Evolutionary conservation across 169 alveolate species (phyloP).

Genomic region (Cryptosporidium sp.): DNA sequence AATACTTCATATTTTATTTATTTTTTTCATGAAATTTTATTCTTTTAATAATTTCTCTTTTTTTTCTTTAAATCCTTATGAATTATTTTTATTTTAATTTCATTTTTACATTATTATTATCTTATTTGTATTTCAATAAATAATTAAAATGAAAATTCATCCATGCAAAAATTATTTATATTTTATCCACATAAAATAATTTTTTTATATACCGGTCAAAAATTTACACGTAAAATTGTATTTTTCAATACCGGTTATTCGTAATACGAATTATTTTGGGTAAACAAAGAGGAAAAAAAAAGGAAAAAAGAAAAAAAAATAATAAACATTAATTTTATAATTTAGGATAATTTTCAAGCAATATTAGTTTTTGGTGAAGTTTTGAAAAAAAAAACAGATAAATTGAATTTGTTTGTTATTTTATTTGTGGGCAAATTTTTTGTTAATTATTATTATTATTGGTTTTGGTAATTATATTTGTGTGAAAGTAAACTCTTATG

Average conservation of each 20-base stretch:
- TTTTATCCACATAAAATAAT: slow-evolving; percentile 41
- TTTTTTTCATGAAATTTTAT: too few species aligned
- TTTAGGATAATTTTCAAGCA: background rate
- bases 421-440: background rate
- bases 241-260: background rate
- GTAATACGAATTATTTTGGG: background rate
- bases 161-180: too few species aligned
- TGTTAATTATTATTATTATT: background rate
- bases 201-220: slow-evolving; percentile 35
- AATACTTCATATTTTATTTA: too few species aligned
- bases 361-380: too few species aligned
- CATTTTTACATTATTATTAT: too few species aligned
- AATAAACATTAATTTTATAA: background rate
- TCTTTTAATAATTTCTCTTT: too few species aligned
- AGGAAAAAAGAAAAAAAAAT: background rate
- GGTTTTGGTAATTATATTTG: background rate
- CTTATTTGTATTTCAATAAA: too few species aligned
- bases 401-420: background rate
- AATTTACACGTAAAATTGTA: slow-evolving; percentile 1
- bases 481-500: background rate
- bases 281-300: background rate
- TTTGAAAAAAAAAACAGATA: background rate
- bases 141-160: too few species aligned
- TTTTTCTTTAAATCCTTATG: background rate
- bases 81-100: background rate